Conservation (phyloP, 768 basidiomycete species). For the Holtermannia corniformis region DNA sequence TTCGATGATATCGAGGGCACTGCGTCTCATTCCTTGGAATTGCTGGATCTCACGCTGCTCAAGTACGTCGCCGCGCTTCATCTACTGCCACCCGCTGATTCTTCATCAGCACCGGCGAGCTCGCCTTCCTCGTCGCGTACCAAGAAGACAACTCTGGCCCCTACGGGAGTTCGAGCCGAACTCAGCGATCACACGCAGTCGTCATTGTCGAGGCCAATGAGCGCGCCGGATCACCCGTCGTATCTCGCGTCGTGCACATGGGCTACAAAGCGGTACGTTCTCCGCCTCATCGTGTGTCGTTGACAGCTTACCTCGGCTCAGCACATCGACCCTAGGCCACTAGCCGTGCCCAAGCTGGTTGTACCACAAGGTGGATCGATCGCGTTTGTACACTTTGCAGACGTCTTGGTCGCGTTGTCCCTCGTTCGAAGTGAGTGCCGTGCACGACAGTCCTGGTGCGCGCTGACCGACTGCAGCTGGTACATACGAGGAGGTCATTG, state of each 20-base stretch:
- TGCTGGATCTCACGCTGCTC: constrained; percentile 29
- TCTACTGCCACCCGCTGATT: not conserved
- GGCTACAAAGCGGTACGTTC: constrained; percentile 17
- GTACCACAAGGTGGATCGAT: constrained; percentile 27
- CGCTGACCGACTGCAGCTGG: constrained; percentile 14
- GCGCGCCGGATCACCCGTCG: constrained; percentile 4
- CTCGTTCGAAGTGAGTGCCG: constrained; percentile 19
- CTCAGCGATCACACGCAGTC: constrained; percentile 29
- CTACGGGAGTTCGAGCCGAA: not conserved
- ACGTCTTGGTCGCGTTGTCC: constrained; percentile 37
- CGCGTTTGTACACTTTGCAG: constrained; percentile 41
- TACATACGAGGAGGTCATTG: constrained; percentile 41
- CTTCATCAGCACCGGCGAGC: constrained; percentile 10
- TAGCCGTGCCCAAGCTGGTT: constrained; percentile 37
- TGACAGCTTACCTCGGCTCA: constrained; percentile 5
- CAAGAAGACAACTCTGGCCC: constrained; percentile 11
- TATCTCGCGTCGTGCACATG: constrained; percentile 13
- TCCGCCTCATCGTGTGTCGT: not conserved
- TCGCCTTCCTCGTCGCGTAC: constrained; percentile 35
- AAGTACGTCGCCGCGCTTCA: constrained; percentile 4
- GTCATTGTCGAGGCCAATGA: constrained; percentile 22
- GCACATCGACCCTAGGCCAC: constrained; percentile 35
- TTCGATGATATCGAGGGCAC: not conserved
- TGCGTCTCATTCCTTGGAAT: constrained; percentile 10
- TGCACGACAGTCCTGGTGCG: not conserved